phyloP scores from a whole-genome alignment of 108 stramenopile genomes.

The Schizochytrium sp. region DNA sequence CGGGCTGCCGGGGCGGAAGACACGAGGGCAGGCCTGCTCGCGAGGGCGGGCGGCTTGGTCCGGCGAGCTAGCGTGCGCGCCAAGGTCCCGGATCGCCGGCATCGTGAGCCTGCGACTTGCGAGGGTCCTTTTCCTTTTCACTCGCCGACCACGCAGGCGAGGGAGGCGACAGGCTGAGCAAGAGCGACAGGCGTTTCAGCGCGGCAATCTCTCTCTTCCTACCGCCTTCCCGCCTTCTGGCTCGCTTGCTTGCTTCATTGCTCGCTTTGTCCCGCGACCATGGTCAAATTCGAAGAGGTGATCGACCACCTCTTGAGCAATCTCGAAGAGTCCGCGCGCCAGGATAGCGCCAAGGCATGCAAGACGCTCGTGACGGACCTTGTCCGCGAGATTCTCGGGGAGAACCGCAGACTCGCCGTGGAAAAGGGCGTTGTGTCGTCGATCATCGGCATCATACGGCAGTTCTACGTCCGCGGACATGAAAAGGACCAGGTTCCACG shows the following conservation, averaged over 20 bases:
- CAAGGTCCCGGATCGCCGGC: too few species aligned
- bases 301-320: not conserved
- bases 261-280: not conserved
- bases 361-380: not conserved
- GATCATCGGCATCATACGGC: not conserved
- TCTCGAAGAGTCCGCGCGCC: not conserved
- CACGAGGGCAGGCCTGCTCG: too few species aligned
- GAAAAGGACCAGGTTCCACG: not conserved
- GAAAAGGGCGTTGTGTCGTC: not conserved
- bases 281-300: not conserved
- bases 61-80: too few species aligned
- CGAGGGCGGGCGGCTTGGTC: too few species aligned
- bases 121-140: too few species aligned
- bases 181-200: not conserved
- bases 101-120: too few species aligned
- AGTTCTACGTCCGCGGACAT: not conserved
- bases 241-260: not conserved
- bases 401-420: not conserved
- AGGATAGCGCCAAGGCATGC: not conserved
- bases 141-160: too few species aligned
- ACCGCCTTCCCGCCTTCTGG: not conserved
- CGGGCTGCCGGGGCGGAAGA: too few species aligned
- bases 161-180: too few species aligned
- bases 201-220: not conserved
- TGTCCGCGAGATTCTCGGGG: not conserved